Base-by-base conservation (phyloP, 768 basidiomycete species). In the Xerocomellus intermedius region DNA sequence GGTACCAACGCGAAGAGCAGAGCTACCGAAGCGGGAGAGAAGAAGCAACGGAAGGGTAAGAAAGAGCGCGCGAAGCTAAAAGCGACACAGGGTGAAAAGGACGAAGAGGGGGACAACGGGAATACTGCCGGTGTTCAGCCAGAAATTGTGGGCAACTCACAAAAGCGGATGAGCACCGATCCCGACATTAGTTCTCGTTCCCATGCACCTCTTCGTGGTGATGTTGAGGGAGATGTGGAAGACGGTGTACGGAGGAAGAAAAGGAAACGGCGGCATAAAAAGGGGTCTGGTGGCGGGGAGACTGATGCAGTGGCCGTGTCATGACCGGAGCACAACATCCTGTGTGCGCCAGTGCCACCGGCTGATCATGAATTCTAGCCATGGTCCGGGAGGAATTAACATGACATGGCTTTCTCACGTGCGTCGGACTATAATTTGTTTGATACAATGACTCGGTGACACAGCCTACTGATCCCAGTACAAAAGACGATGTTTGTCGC, bases 21-120 rank as follows among this genome's bases (percentile, higher is more conserved):
- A 39, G 14, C 17, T 22, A 24, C 35, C 1, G 64, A 35, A 17
- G 56, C 51, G 39, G 63, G 56, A 49, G 60, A 62, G 42, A 71
- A 68, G 58, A 87, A 86, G 77, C 87, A 84, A 72, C 69, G 87
- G 62, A 85, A 77, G 62, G 86, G 86, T 13, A 87, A 82, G 78
- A 87, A 87, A 71, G 86, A 88, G 70, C 76, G 86, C 35, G 72
- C 79, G 74, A 81, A 75, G 59, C 59, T 77, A 61, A 85, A 78
- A 61, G 66, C 61, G n/a, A 65, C 58, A 28, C 70, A 42, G 32
- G 66, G 42, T 2, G 60, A 58, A 19, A 50, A 36, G 5, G 62
- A 43, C 2, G 61, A 36, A 14, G 59, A 59, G 6, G 54, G 16
- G 24, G 48, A 45, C 8, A 46, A 52, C 3, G 41, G 5, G n/a